phyloP scores from a whole-genome alignment of 148 eudicot species.

The Oxyria digyna region DNA sequence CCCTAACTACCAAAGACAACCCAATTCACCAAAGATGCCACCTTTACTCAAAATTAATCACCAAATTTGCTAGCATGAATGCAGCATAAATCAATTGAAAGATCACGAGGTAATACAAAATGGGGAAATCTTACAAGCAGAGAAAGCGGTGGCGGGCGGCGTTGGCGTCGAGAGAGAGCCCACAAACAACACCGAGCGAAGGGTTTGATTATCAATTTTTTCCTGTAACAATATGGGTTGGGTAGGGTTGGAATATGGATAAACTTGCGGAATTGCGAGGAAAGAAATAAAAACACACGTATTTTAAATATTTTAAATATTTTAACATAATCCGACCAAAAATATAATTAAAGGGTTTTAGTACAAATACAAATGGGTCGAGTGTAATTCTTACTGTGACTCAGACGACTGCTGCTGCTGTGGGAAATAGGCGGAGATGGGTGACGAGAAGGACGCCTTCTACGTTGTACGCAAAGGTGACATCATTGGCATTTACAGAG shows the following conservation, averaged over 20 bases:
- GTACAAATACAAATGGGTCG: too few species aligned
- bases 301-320: not conserved
- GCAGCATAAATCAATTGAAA: not conserved
- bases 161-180: not conserved
- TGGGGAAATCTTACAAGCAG: not conserved
- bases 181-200: not conserved
- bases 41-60: not conserved
- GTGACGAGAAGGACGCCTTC: conserved; percentile 50
- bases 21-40: not conserved
- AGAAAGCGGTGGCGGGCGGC: not conserved
- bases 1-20: not conserved
- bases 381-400: not conserved
- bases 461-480: conserved; percentile 70
- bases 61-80: not conserved
- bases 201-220: not conserved
- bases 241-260: not conserved
- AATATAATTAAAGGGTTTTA: not conserved
- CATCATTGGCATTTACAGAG: conserved; percentile 49
- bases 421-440: conserved; percentile 24
- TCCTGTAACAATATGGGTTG: not conserved
- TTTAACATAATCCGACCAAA: too few species aligned
- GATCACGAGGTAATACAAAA: not conserved
- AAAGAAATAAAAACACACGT: not conserved
- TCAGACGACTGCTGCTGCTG: too few species aligned
- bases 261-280: not conserved